Percentiles rank a stretch among this genome's conserved stretches.
phyloP scores from a whole-genome alignment of 202 grass and related monocot species.

The Sporobolus alterniflorus region DNA sequence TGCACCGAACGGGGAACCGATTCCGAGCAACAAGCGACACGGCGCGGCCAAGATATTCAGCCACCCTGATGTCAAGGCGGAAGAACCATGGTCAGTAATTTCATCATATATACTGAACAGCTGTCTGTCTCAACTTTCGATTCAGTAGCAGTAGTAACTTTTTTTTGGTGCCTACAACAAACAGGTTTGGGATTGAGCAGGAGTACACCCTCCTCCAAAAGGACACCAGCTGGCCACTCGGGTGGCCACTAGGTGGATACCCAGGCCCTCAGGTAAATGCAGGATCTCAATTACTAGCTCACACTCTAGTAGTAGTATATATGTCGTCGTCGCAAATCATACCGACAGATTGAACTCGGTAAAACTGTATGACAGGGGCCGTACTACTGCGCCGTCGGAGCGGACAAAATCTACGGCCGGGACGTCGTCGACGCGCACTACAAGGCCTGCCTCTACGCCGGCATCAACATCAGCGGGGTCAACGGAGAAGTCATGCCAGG shows the following conservation, averaged over 20 bases:
- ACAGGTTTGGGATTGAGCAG: constrained; percentile 92
- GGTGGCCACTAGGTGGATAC: constrained; percentile 88
- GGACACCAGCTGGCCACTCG: constrained; percentile 89
- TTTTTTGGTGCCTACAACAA: too few species aligned
- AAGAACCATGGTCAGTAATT: constrained; percentile 66
- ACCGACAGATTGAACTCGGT: neutral
- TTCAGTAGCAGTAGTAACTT: too few species aligned
- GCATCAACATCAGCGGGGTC: constrained; percentile 83
- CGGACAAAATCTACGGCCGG: constrained; percentile 82
- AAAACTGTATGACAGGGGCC: constrained; percentile 59
- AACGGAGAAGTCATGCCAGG: constrained; percentile 94
- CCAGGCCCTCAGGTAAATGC: constrained; percentile 60
- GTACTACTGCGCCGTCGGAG: constrained; percentile 78
- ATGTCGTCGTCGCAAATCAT: neutral
- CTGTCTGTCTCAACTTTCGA: neutral
- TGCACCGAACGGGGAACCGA: constrained; percentile 63
- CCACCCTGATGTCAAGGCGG: constrained; percentile 71
- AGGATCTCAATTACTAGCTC: neutral
- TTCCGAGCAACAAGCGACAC: constrained; percentile 71
- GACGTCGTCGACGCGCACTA: constrained; percentile 90
- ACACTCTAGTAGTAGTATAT: neutral
- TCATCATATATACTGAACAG: neutral
- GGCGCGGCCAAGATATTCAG: constrained; percentile 68
- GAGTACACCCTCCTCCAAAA: constrained; percentile 98
- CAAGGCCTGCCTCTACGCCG: constrained; percentile 92